Percentiles rank a stretch among this genome's conserved stretches.
These are phyloP conservation scores for Cercis canadensis DNA, from an alignment of 306 rosid species.

Conservation along the genomic window DNA sequence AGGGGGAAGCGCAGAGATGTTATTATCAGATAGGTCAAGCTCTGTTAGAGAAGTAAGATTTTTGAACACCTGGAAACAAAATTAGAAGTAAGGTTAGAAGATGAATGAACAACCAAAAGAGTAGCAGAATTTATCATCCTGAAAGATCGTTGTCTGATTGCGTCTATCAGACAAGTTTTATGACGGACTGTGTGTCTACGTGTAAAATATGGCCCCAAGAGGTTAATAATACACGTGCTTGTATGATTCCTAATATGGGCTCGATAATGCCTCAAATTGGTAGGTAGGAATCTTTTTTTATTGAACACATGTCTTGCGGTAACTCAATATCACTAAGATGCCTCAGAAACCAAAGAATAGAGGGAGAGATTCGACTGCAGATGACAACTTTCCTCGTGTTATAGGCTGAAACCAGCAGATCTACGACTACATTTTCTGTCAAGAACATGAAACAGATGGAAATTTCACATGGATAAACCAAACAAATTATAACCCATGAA, in stretches of 20 bases:
- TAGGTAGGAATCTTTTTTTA: slow-evolving; percentile 18
- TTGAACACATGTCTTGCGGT: slow-evolving; percentile 14
- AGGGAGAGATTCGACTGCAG: no score
- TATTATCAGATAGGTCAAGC: slow-evolving; percentile 85
- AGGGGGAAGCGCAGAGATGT: slow-evolving; percentile 80
- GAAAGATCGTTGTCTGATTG: background rate
- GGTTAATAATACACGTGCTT: slow-evolving; percentile 24
- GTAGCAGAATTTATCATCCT: slow-evolving; percentile 8
- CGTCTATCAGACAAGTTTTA: slow-evolving; percentile 20
- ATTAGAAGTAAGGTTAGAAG: slow-evolving; percentile 19
- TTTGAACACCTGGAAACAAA: slow-evolving; percentile 70
- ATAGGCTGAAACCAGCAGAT: no score
- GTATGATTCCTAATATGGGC: background rate
- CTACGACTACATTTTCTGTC: no score
- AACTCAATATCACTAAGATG: no score
- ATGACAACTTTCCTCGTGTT: no score
- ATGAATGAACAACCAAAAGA: slow-evolving; percentile 5
- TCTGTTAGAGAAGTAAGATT: slow-evolving; percentile 70
- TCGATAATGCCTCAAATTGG: background rate
- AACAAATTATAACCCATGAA: background rate
- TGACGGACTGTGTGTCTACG: slow-evolving; percentile 8
- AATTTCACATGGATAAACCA: slow-evolving; percentile 12
- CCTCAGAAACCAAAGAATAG: no score
- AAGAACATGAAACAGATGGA: no score
- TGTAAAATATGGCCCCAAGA: slow-evolving; percentile 16